Evolutionary conservation across 805 yeast species (phyloP).

Genomic region (Huiozyma naganishii): DNA sequence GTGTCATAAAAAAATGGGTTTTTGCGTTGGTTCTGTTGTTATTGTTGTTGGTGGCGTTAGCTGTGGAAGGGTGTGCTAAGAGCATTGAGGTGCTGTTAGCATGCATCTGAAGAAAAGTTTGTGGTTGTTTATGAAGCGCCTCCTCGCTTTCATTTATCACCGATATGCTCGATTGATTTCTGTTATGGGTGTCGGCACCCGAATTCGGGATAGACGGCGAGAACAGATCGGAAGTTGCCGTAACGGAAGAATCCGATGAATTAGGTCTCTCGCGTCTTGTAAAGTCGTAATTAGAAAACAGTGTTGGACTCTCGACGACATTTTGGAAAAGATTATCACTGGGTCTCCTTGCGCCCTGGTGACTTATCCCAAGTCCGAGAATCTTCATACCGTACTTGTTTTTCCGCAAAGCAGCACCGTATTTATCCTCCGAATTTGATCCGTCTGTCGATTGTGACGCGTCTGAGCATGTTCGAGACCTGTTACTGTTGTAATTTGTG

Average conservation of each 20-base stretch:
- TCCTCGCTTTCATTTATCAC: neutral
- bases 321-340: no score
- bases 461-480: no score
- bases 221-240: constrained; percentile 19
- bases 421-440: no score
- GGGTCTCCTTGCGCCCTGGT: no score
- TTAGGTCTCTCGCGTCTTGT: constrained; percentile 13
- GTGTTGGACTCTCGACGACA: no score
- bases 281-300: neutral
- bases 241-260: constrained; percentile 21
- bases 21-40: neutral
- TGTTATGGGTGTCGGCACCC: no score
- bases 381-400: no score
- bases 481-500: no score
- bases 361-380: no score
- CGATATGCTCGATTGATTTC: neutral
- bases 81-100: neutral
- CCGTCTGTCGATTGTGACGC: no score
- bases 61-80: neutral
- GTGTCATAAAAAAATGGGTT: constrained; percentile 20
- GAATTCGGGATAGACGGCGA: constrained; percentile 6
- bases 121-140: neutral
- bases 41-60: neutral
- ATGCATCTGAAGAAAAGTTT: neutral
- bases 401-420: no score